Conservation (phyloP, 257 asterid genomes). For the Fraxinus anomala region DNA sequence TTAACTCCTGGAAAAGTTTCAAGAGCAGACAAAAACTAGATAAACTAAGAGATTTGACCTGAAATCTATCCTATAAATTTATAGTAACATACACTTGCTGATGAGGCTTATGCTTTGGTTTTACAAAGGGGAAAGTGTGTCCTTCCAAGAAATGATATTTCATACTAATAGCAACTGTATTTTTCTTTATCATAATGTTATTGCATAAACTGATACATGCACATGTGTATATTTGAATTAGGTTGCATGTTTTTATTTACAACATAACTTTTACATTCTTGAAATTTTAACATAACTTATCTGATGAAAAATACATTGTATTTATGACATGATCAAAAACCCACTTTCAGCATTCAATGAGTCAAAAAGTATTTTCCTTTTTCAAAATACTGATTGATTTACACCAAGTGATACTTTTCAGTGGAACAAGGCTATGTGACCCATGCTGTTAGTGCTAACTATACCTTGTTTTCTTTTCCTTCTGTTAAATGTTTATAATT, state of each 20-base stretch:
- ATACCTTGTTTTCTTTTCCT: neutral
- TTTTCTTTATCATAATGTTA: neutral
- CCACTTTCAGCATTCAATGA: neutral
- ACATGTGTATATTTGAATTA: neutral
- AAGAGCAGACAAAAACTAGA: too few species aligned
- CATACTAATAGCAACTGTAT: neutral
- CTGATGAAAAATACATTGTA: neutral
- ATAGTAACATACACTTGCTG: too few species aligned
- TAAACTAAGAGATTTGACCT: too few species aligned
- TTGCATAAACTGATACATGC: neutral
- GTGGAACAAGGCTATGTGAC: neutral
- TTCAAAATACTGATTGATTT: neutral
- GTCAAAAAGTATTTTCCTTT: neutral
- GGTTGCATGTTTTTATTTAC: neutral
- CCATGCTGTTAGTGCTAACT: neutral
- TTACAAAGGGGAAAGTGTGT: too few species aligned
- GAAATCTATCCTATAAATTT: too few species aligned
- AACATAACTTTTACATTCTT: neutral
- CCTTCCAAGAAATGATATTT: neutral
- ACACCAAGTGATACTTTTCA: neutral
- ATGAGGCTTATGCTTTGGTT: too few species aligned
- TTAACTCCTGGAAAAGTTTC: too few species aligned
- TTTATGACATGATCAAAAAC: neutral
- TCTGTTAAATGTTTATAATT: neutral
- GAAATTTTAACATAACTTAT: neutral